phyloP scores from a whole-genome alignment of 2,329 filamentous ascomycete species.

The Parastagonospora avenae region DNA sequence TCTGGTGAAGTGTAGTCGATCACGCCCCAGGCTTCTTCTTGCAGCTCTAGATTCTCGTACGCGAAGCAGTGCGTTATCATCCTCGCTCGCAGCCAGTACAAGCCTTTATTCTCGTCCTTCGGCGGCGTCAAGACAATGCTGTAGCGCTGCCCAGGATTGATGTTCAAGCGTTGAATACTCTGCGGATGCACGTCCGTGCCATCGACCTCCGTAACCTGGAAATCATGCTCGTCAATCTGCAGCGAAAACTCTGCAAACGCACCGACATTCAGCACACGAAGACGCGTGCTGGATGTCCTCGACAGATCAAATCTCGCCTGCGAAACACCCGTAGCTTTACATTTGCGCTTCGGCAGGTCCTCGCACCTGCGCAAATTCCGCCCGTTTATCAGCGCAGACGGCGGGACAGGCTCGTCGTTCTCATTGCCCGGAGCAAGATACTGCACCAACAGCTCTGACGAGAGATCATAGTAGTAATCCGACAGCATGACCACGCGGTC shows the following conservation, averaged over 20 bases:
- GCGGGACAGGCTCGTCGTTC: conserved; percentile 62
- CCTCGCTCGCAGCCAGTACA: conserved; percentile 59
- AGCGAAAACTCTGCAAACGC: conserved; percentile 65
- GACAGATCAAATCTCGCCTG: conserved; percentile 43
- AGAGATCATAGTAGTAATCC: conserved; percentile 69
- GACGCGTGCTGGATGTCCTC: conserved; percentile 66
- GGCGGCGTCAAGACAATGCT: conserved; percentile 66
- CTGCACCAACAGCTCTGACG: conserved; percentile 54
- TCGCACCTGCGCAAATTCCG: conserved; percentile 46
- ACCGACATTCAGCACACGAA: conserved; percentile 74
- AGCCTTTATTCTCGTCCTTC: conserved; percentile 17
- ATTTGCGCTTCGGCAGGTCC: conserved; percentile 42
- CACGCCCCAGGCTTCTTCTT: conserved; percentile 56
- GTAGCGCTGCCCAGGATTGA: conserved; percentile 73
- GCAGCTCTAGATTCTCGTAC: conserved; percentile 54
- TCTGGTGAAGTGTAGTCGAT: conserved; percentile 50
- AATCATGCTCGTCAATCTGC: conserved; percentile 67
- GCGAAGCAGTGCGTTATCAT: conserved; percentile 67
- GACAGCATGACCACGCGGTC: conserved; percentile 69
- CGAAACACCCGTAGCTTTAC: conserved; percentile 37
- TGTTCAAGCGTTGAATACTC: conserved; percentile 62
- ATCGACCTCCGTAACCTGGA: conserved; percentile 69
- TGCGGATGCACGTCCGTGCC: conserved; percentile 65
- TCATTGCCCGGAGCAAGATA: conserved; percentile 58
- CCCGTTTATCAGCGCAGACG: conserved; percentile 53